Base-by-base conservation (phyloP, 495 filamentous ascomycete species). In the Xylaria acuta region DNA sequence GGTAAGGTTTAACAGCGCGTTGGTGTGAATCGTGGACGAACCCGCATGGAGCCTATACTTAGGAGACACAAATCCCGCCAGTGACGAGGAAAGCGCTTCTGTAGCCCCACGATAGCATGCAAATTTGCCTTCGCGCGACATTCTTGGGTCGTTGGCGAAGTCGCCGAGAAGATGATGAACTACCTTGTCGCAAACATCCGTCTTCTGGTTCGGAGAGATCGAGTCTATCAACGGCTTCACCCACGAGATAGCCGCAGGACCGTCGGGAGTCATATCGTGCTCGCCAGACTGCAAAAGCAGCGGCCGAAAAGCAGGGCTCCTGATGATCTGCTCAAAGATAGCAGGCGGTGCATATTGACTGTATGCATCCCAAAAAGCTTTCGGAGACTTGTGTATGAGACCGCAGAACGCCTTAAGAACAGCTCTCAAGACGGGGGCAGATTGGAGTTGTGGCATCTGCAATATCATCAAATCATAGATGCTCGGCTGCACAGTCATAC, bases 291-390 rank as follows among this genome's bases (percentile, higher is more conserved):
- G 79, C 72, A 85, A 77, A 9, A 96, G 83, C 25, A 92, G 85
- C 22, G 83, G 79, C 53, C 88, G 85, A 72, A 93, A 91, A 43
- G 90, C 88, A 22, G 89, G 87, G 73, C 90, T 93, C 64, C 87
- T 87, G 77, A 95, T 91, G 59, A 96, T 88, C 64, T 92, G 88
- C 72, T 97, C 93, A 60, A 92, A 88, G 51, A 97, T 85, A 36
- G 89, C 85, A 40, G 90, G 88, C 8, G 93, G 91, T 2, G 92
- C 91, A 58, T 94, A 92, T 20, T 91, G 86, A 40, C 92, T 92
- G 84, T 94, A 92, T 1, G 93, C 92, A 73, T 91, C 90, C 94
- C 94, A 97, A 75, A 97, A 97, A 69, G 92, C 91, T 54, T 86
- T 87, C 0, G 92, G 87, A 0, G 93, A 91, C 70, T 92, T 92